Conservation (phyloP, 2,329 filamentous ascomycete species). For the Nothophaeocryptopus gaeumannii region DNA sequence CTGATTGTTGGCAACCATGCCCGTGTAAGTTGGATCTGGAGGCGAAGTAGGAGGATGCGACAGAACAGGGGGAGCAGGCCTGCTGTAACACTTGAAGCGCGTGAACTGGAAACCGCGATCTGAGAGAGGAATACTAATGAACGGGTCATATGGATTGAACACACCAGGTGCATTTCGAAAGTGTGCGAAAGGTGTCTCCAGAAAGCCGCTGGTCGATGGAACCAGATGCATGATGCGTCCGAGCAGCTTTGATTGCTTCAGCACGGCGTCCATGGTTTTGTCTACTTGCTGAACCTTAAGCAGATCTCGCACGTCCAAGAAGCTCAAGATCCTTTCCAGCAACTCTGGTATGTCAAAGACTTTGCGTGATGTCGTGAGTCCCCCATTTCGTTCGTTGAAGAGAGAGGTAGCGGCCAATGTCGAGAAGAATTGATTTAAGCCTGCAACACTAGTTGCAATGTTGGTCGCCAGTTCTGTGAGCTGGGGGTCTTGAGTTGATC, state of each 20-base stretch:
- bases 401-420: neutral
- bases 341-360: slow-evolving; percentile 5
- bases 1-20: too few relatives aligned
- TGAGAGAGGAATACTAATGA: slow-evolving; percentile 1
- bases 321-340: slow-evolving; percentile 3
- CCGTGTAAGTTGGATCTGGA: too few relatives aligned
- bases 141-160: slow-evolving; percentile 7
- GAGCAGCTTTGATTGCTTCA: neutral
- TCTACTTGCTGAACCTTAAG: slow-evolving; percentile 1
- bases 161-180: neutral
- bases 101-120: neutral
- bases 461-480: too few relatives aligned
- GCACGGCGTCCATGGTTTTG: neutral
- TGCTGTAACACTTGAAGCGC: slow-evolving; percentile 1
- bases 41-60: too few relatives aligned
- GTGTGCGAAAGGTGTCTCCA: neutral
- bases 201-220: neutral
- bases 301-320: neutral
- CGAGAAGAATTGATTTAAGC: neutral
- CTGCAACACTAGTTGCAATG: too few relatives aligned
- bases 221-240: neutral
- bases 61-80: neutral
- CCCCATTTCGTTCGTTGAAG: slow-evolving; percentile 1
- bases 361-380: neutral
- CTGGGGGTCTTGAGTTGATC: too few relatives aligned